These are phyloP conservation scores for Labyrinthula sp. DNA, from an alignment of 352 stramenopile genomes.

Conservation along the genomic window DNA sequence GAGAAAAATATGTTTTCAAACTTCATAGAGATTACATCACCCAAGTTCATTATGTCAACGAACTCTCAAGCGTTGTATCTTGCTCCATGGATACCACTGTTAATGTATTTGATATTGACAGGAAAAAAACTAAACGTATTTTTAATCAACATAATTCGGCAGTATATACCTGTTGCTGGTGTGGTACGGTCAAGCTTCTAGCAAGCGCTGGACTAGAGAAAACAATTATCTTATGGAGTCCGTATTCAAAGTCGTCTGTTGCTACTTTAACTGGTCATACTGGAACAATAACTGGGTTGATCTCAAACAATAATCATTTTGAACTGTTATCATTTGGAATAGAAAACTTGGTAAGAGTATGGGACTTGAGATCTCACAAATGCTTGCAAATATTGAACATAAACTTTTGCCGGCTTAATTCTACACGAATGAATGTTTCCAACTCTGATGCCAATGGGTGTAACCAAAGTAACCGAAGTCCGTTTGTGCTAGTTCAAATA, in stretches of 20 bases:
- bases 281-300: constrained; percentile 48
- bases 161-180: constrained; percentile 56
- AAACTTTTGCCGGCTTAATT: not conserved
- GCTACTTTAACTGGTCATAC: constrained; percentile 40
- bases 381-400: constrained; percentile 52
- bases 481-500: constrained; percentile 9
- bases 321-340: constrained; percentile 53
- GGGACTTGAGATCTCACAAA: constrained; percentile 52
- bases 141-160: constrained; percentile 54
- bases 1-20: not conserved
- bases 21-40: constrained; percentile 50
- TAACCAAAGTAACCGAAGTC: not conserved
- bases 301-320: constrained; percentile 54
- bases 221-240: constrained; percentile 58
- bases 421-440: not conserved
- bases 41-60: constrained; percentile 52
- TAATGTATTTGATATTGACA: constrained; percentile 49
- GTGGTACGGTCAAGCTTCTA: constrained; percentile 46
- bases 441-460: not conserved
- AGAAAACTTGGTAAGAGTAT: constrained; percentile 57
- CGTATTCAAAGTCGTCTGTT: constrained; percentile 53
- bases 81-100: constrained; percentile 47
- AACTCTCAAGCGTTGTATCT: constrained; percentile 50
- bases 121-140: constrained; percentile 51
- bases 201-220: constrained; percentile 55